Percentiles rank a stretch among this genome's conserved stretches.
Conservation (phyloP, 495 filamentous ascomycete species). For the Thermochaetoides thermophila region DNA sequence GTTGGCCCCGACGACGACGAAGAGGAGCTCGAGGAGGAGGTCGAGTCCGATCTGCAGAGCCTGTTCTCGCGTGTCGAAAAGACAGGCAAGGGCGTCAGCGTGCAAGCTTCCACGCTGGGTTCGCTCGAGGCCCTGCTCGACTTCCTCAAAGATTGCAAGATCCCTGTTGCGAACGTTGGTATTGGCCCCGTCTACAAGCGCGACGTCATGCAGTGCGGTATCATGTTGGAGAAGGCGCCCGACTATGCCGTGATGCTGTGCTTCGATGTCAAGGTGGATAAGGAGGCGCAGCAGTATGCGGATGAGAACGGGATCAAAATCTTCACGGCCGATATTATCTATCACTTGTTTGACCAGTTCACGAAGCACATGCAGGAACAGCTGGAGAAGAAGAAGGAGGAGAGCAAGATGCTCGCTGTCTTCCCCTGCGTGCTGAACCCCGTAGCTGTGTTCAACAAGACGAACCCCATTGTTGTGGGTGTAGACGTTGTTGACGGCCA, state of each 20-base stretch:
- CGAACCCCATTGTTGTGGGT: conserved; percentile 85
- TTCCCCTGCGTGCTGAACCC: conserved; percentile 87
- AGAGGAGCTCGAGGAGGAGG: conserved; percentile 89
- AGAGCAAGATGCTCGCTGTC: conserved; percentile 85
- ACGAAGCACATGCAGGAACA: conserved; percentile 82
- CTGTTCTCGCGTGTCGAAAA: conserved; percentile 80
- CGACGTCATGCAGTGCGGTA: conserved; percentile 90
- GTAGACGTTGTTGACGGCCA: conserved; percentile 88
- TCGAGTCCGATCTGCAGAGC: conserved; percentile 87
- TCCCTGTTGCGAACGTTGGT: conserved; percentile 91
- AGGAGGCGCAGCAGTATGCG: conserved; percentile 82
- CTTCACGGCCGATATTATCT: conserved; percentile 98
- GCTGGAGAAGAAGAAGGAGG: conserved; percentile 83
- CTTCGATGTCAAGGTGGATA: conserved; percentile 99
- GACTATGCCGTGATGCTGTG: conserved; percentile 98
- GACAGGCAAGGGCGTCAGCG: conserved; percentile 83
- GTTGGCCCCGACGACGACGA: conserved; percentile 93
- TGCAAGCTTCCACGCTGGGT: conserved; percentile 94
- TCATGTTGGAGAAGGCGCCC: conserved; percentile 91
- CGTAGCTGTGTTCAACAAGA: conserved; percentile 98
- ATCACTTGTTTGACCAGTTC: conserved; percentile 95
- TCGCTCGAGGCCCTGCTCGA: conserved; percentile 93
- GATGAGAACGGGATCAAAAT: conserved; percentile 95
- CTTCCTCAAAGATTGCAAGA: conserved; percentile 87
- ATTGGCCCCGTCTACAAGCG: conserved; percentile 98